phyloP scores from a whole-genome alignment of 345 rosid genomes.

The Corymbia maculata region DNA sequence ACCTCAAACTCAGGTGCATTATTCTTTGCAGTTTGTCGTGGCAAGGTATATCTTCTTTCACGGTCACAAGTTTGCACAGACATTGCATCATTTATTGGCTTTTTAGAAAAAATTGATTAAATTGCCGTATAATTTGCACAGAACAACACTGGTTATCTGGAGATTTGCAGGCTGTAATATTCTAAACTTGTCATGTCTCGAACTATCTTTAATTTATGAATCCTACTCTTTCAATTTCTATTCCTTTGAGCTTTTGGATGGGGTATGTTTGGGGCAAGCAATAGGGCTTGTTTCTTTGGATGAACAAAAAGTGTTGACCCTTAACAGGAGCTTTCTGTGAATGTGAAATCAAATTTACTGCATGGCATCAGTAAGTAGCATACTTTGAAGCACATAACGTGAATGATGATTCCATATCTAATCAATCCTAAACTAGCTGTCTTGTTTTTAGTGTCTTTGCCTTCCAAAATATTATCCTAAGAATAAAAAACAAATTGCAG shows the following conservation, averaged over 20 bases:
- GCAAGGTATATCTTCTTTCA: slow-evolving; percentile 57
- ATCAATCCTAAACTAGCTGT: neutral
- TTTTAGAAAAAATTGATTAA: neutral
- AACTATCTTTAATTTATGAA: neutral
- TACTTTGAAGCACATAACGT: neutral
- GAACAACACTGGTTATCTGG: neutral
- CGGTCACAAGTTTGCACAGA: neutral
- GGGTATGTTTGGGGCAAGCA: neutral
- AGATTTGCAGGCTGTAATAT: neutral
- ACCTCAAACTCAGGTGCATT: slow-evolving; percentile 67
- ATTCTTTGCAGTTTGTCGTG: slow-evolving; percentile 98
- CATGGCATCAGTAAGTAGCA: neutral
- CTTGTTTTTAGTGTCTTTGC: neutral
- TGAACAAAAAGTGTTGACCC: neutral
- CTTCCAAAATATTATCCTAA: neutral
- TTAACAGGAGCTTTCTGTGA: neutral
- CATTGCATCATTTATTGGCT: neutral
- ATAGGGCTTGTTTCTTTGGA: neutral
- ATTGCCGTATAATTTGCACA: neutral
- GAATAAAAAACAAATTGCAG: neutral
- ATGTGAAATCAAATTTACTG: neutral
- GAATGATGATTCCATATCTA: neutral
- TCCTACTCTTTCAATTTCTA: neutral
- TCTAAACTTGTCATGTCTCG: neutral
- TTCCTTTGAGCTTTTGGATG: neutral